Evolutionary conservation across 2,329 filamentous ascomycete species (phyloP), one percentile per base, ranked within the genome.

Genomic region (Dactylella cylindrospora): DNA sequence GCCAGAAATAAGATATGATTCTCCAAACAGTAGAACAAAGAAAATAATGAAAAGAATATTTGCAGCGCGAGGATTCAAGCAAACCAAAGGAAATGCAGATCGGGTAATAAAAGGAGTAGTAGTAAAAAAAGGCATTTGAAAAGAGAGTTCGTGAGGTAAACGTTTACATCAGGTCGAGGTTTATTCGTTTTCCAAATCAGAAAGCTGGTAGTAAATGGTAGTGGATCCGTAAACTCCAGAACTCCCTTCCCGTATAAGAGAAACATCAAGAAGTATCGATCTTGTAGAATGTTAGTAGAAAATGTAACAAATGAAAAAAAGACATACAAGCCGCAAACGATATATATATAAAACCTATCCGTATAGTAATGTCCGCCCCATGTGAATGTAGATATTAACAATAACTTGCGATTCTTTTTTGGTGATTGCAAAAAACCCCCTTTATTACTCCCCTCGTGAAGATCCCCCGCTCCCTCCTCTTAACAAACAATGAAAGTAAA

Each of bases 201-300:
- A 19, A 40, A 53, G 39, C 55, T 38, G 29, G 43, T 46, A 35
- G 33, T 36, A 10, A 15, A 25, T 35, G 25, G 25, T 46, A 40
- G 47, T 55, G 47, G 51, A 40, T 47, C 43, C 55, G 55, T 61
- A 53, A 52, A 61, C 55, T 53, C 55, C 55, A 51, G 47, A 61
- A 61, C 55, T 62, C 57, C 57, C 57, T 62, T 62, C 41, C 49
- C 49, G 38, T 23, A 54, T 39, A 50, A 44, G 45, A 45, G 51
- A 51, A n/a, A n/a, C n/a, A n/a, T n/a, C n/a, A n/a, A n/a, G n/a
- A n/a, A n/a, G n/a, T n/a, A n/a, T n/a, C n/a, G n/a, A n/a, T n/a
- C n/a, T n/a, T n/a, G n/a, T n/a, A n/a, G n/a, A n/a, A n/a, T n/a
- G n/a, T n/a, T n/a, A n/a, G n/a, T n/a, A n/a, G 5, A 41, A 52